Percentiles rank a stretch among this genome's conserved stretches.
Conservation (phyloP, 805 yeast species). For the Candida argentea region DNA sequence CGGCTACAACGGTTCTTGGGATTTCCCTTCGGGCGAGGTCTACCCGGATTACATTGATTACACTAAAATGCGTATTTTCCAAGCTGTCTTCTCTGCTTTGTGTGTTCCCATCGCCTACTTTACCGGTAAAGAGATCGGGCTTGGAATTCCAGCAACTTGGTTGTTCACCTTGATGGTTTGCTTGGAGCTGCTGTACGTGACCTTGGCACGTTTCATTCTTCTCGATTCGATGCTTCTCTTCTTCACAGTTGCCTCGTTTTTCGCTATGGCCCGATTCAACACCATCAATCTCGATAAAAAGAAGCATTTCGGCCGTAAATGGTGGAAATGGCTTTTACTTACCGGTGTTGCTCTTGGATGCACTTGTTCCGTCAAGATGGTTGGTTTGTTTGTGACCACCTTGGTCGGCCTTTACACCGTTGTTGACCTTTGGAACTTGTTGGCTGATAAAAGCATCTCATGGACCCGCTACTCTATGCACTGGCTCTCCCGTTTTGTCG, state of each 20-base stretch:
- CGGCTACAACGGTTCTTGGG: conserved; percentile 82
- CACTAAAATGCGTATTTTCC: conserved; percentile 79
- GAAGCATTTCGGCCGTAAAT: conserved; percentile 51
- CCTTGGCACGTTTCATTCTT: conserved; percentile 80
- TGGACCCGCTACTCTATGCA: conserved; percentile 43
- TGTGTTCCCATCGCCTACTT: conserved; percentile 83
- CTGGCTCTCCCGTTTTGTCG: conserved; percentile 58
- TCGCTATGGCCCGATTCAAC: conserved; percentile 64
- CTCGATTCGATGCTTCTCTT: conserved; percentile 86
- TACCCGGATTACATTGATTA: conserved; percentile 75
- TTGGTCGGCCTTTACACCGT: conserved; percentile 85
- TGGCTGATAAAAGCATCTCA: conserved; percentile 55
- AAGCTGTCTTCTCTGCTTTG: conserved; percentile 72
- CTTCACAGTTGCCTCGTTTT: conserved; percentile 79
- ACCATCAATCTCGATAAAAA: conserved; percentile 36
- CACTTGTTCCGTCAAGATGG: conserved; percentile 91
- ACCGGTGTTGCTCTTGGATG: conserved; percentile 87
- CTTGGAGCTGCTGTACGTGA: conserved; percentile 73
- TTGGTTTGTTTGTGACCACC: conserved; percentile 83
- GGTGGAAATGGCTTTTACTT: conserved; percentile 90
- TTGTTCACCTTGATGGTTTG: conserved; percentile 70
- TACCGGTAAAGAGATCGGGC: conserved; percentile 70
- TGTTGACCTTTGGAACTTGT: conserved; percentile 75
- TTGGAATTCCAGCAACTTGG: conserved; percentile 64
- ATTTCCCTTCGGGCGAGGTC: conserved; percentile 69